phyloP scores from a whole-genome alignment of 495 filamentous ascomycete genomes.

The Penicillium atrosanguineum region DNA sequence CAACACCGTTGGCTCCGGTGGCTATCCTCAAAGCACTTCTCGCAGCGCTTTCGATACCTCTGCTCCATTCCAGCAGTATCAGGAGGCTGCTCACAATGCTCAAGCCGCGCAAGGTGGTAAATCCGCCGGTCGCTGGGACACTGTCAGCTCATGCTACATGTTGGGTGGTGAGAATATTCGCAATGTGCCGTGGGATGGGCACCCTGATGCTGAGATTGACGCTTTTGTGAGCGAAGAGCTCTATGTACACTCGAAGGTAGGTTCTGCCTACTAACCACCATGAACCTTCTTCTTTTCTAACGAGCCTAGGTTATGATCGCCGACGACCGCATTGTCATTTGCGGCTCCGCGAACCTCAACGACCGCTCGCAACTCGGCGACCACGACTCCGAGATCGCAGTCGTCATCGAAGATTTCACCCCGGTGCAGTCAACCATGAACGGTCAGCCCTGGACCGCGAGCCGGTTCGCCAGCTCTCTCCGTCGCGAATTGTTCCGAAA shows the following conservation, averaged over 20 bases:
- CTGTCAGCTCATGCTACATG: slow-evolving; percentile 83
- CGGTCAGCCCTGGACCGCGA: slow-evolving; percentile 65
- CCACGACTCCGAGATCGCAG: slow-evolving; percentile 84
- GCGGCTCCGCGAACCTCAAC: slow-evolving; percentile 91
- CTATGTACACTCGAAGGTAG: slow-evolving; percentile 86
- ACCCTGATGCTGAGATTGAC: slow-evolving; percentile 71
- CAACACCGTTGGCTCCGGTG: slow-evolving; percentile 31
- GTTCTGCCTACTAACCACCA: slow-evolving; percentile 1
- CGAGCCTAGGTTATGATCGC: slow-evolving; percentile 70
- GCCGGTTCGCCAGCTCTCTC: slow-evolving; percentile 78
- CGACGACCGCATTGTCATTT: slow-evolving; percentile 85
- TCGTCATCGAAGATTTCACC: slow-evolving; percentile 74
- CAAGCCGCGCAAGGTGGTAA: slow-evolving; percentile 26
- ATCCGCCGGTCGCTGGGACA: slow-evolving; percentile 61
- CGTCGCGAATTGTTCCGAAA: slow-evolving; percentile 86
- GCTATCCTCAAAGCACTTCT: slow-evolving; percentile 33
- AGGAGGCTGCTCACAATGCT: slow-evolving; percentile 55
- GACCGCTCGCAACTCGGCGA: slow-evolving; percentile 88
- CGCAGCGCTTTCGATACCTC: slow-evolving; percentile 41
- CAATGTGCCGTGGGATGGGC: slow-evolving; percentile 71
- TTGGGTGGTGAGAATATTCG: slow-evolving; percentile 71
- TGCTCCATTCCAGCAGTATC: slow-evolving; percentile 60
- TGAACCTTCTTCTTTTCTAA: slow-evolving; percentile 13
- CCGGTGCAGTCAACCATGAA: slow-evolving; percentile 69
- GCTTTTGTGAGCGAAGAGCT: slow-evolving; percentile 92